Evolutionary conservation across 148 eudicot genomes (phyloP), one percentile per base, ranked within the genome.

Genomic region (Gaultheria prostrata): DNA sequence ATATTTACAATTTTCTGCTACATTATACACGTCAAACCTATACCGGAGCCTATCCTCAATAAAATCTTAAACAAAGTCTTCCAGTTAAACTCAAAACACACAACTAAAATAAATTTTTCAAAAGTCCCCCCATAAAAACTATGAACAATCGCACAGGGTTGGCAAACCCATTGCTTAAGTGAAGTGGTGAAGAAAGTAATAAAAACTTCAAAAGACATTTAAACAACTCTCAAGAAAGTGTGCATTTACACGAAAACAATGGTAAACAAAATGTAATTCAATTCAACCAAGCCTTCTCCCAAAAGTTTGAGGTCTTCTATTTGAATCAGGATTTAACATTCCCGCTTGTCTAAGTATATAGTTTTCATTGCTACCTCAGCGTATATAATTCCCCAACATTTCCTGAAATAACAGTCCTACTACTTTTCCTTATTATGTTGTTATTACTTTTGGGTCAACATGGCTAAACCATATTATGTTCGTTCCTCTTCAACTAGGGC

Each of bases 141-240:
- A 67, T 67, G 49, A 35, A 35, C 50, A 73, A 12, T 39, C 15
- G 39, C 77, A 35, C 26, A 73, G 77, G 1, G 18, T 73, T 73
- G 77, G 18, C 24, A 12, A 17, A 4, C 20, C 4, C 33, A 26
- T 65, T 9, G 35, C 33, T 65, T 65, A 24, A 24, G 13, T 26
- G 3, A 65, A 6, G 24, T 8, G 10, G 18, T 32, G 74, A 70
- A 70, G 39, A 13, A 70, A 12, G 71, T 24, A 65, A 65, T 4
- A 26, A 4, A 70, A 32, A 70, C 18, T 70, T 70, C 74, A 32
- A 18, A 32, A 71, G 26, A 59, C 13, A 59, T n/a, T 21, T n/a
- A 59, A 32, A 33, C 76, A 71, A 71, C 20, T 4, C 24, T 33
- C 76, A 71, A 71, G 76, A 35, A 71, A 71, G 76, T 33, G 76